A percentile compares a stretch with the other conserved stretches of the same genome.
Evolutionary conservation across 352 stramenopile genomes (phyloP).

Genomic region (Phytopythium delawarense): DNA sequence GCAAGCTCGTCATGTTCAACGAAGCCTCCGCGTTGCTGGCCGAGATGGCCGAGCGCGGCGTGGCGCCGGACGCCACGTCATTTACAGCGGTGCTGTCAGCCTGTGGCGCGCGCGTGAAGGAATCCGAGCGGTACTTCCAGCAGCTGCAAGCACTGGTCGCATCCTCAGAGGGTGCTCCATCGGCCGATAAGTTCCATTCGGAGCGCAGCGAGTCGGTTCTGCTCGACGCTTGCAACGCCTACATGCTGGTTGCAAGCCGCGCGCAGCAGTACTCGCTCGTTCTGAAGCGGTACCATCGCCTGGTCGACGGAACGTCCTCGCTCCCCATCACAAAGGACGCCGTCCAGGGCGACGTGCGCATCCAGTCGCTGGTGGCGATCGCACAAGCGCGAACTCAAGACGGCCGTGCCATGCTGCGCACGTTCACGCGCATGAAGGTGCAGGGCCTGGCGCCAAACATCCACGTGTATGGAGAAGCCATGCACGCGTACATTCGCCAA

Average conservation of each 20-base stretch:
- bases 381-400: constrained; percentile 39
- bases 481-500: constrained; percentile 62
- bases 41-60: constrained; percentile 31
- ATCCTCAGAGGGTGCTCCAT: constrained; percentile 2
- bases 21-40: constrained; percentile 37
- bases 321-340: constrained; percentile 9
- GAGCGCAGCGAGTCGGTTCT: constrained; percentile 13
- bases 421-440: constrained; percentile 76
- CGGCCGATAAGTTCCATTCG: background rate
- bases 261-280: constrained; percentile 38
- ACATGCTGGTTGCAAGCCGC: constrained; percentile 35
- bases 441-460: constrained; percentile 58
- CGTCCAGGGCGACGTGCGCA: constrained; percentile 43
- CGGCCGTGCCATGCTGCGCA: constrained; percentile 48
- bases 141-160: constrained; percentile 22
- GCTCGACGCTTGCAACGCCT: constrained; percentile 26
- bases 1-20: constrained; percentile 26
- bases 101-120: constrained; percentile 35
- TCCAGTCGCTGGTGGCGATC: constrained; percentile 60
- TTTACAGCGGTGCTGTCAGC: constrained; percentile 51
- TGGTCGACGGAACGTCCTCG: constrained; percentile 7
- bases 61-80: constrained; percentile 47
- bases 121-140: constrained; percentile 42
- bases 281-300: constrained; percentile 25
- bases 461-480: constrained; percentile 65